Percentiles rank a stretch among this genome's conserved stretches.
phyloP scores from a whole-genome alignment of 2,329 filamentous ascomycete species.

The Hymenoscyphus repandus region DNA sequence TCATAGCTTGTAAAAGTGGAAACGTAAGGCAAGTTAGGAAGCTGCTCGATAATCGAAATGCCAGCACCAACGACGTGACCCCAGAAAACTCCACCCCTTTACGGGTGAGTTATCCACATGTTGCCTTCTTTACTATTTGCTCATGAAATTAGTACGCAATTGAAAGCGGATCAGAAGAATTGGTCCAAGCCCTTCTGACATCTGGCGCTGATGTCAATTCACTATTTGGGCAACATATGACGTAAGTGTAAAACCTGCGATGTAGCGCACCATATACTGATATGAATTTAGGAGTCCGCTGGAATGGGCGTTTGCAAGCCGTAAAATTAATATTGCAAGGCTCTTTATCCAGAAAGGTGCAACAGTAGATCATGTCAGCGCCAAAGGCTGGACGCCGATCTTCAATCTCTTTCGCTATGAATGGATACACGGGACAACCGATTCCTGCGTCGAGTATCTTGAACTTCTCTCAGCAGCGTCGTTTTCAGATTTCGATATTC shows the following conservation, averaged over 20 bases:
- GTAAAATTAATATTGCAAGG: neutral
- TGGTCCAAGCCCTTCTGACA: neutral
- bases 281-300: neutral
- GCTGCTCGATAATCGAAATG: constrained; percentile 3
- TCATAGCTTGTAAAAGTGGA: constrained; percentile 6
- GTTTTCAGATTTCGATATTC: constrained; percentile 4
- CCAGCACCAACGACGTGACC: constrained; percentile 11
- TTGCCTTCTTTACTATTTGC: neutral
- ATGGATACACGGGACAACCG: neutral
- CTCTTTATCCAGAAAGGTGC: neutral
- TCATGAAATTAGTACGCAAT: constrained; percentile 12
- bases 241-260: too few relatives aligned
- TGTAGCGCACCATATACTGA: too few relatives aligned
- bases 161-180: constrained; percentile 1
- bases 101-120: neutral
- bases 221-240: neutral
- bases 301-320: constrained; percentile 3
- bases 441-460: neutral
- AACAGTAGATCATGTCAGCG: constrained; percentile 1
- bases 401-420: constrained; percentile 3
- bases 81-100: constrained; percentile 5
- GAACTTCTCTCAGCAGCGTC: constrained; percentile 4
- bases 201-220: neutral
- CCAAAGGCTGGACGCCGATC: neutral
- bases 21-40: neutral